A percentile compares a stretch with the other conserved stretches of the same genome.
Conservation (phyloP, 176 grass and related monocot species). For the Saccharum spontaneum region DNA sequence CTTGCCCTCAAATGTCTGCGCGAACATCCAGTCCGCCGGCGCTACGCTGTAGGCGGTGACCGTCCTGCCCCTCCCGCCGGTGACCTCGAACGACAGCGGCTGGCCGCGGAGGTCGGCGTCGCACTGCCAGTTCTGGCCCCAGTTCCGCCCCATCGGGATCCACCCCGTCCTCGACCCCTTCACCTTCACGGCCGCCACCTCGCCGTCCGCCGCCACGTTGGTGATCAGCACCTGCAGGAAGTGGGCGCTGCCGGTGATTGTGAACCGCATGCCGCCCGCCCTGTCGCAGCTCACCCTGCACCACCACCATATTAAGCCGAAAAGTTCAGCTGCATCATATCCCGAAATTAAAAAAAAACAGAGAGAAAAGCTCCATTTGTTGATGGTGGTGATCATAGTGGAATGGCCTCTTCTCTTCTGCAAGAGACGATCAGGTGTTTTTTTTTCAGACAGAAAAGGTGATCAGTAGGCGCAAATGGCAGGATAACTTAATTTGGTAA, state of each 20-base stretch:
- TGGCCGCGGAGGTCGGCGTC: conserved; percentile 75
- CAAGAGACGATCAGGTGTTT: not conserved
- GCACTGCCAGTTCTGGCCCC: conserved; percentile 99
- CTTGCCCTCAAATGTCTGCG: conserved; percentile 90
- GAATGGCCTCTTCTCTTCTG: not conserved
- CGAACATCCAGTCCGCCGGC: conserved; percentile 70
- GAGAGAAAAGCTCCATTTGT: not conserved
- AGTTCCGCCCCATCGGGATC: conserved; percentile 93
- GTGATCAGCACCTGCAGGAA: conserved; percentile 94
- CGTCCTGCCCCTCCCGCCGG: conserved; percentile 46
- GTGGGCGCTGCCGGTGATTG: conserved; percentile 61
- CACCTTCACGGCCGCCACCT: conserved; percentile 75
- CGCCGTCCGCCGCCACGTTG: conserved; percentile 74
- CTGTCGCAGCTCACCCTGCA: conserved; percentile 86
- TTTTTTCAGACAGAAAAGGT: not conserved
- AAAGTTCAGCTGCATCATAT: not conserved
- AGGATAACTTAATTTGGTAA: not conserved
- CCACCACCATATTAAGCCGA: not conserved
- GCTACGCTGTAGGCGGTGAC: conserved; percentile 74
- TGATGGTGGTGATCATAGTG: not conserved
- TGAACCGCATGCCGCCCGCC: conserved; percentile 82
- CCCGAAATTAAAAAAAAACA: not conserved
- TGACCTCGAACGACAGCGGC: conserved; percentile 83
- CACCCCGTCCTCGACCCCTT: conserved; percentile 83
- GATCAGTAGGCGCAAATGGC: not conserved